A percentile compares a stretch with the other conserved stretches of the same genome.
Evolutionary conservation across 371 early-diverging fungal species (phyloP).

Genomic region (Haplosporangium sp.): DNA sequence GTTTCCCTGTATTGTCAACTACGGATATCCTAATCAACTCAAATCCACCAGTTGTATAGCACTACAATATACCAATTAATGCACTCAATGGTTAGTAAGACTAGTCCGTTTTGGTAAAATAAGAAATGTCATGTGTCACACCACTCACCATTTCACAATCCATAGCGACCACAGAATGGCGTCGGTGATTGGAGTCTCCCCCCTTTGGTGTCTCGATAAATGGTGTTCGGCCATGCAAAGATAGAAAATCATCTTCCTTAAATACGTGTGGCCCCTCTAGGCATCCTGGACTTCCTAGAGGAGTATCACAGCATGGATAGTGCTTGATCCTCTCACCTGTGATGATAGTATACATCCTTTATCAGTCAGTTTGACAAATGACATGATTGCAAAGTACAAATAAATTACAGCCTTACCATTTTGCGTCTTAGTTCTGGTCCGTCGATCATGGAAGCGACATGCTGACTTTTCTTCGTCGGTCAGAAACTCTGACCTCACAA

Average conservation of each 20-base stretch:
- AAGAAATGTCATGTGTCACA: not conserved
- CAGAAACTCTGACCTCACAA: slow-evolving; percentile 57
- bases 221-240: slow-evolving; percentile 60
- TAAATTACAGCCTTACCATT: slow-evolving; percentile 35
- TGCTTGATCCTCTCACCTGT: slow-evolving; percentile 59
- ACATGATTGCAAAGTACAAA: not conserved
- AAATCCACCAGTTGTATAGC: slow-evolving; percentile 61
- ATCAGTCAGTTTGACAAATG: not conserved
- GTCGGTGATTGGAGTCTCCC: not conserved
- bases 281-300: slow-evolving; percentile 62
- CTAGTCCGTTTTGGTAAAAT: too few species aligned
- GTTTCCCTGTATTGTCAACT: slow-evolving; percentile 58
- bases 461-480: slow-evolving; percentile 46
- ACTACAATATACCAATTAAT: slow-evolving; percentile 24
- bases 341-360: not conserved
- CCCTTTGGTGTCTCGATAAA: slow-evolving; percentile 56
- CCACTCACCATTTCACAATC: slow-evolving; percentile 57
- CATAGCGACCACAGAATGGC: slow-evolving; percentile 47
- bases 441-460: slow-evolving; percentile 60
- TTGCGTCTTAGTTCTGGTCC: slow-evolving; percentile 45
- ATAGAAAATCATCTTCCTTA: slow-evolving; percentile 40
- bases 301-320: slow-evolving; percentile 63
- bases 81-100: not conserved
- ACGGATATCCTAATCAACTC: slow-evolving; percentile 69
- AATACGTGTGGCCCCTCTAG: slow-evolving; percentile 61